Conservation (phyloP, 1,139 yeast genomes). For the Schwanniomyces etchellsii region DNA sequence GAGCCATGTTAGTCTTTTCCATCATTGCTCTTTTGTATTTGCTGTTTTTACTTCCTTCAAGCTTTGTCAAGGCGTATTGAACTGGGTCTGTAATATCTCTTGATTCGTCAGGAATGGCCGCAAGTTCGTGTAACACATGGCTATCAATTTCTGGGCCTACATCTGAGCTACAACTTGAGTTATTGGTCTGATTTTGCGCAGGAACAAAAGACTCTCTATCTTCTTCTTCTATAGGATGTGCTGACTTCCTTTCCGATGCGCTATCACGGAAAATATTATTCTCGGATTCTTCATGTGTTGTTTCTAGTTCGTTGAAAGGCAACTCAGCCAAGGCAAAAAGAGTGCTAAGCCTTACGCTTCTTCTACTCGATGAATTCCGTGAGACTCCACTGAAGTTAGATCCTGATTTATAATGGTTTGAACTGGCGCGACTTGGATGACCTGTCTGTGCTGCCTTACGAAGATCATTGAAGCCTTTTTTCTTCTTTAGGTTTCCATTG, state of each 20-base stretch:
- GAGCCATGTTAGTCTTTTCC: background rate
- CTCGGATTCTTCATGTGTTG: constrained; percentile 11
- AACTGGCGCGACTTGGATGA: background rate
- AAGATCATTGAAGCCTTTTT: constrained; percentile 32
- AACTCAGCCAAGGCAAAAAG: constrained; percentile 38
- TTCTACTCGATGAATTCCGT: constrained; percentile 20
- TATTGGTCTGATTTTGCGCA: constrained; percentile 4
- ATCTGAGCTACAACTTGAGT: constrained; percentile 27
- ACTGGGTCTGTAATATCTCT: constrained; percentile 57
- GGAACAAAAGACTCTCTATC: constrained; percentile 2
- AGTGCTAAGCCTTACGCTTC: constrained; percentile 34
- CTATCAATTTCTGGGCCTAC: constrained; percentile 62
- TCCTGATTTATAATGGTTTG: constrained; percentile 9
- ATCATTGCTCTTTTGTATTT: background rate
- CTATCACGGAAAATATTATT: background rate
- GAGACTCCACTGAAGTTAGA: no score
- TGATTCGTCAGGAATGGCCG: constrained; percentile 76
- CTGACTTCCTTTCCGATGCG: background rate
- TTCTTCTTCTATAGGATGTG: background rate
- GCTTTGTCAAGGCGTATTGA: constrained; percentile 65
- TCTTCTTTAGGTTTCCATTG: constrained; percentile 25
- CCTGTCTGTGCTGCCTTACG: constrained; percentile 19
- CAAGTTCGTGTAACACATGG: constrained; percentile 61
- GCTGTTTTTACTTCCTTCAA: constrained; percentile 54
- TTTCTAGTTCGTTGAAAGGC: constrained; percentile 26